Evolutionary conservation across 1,284 basidiomycete genomes (phyloP), one percentile per base, ranked within the genome.

Genomic region (Cutaneotrichosporon cavernicola): DNA sequence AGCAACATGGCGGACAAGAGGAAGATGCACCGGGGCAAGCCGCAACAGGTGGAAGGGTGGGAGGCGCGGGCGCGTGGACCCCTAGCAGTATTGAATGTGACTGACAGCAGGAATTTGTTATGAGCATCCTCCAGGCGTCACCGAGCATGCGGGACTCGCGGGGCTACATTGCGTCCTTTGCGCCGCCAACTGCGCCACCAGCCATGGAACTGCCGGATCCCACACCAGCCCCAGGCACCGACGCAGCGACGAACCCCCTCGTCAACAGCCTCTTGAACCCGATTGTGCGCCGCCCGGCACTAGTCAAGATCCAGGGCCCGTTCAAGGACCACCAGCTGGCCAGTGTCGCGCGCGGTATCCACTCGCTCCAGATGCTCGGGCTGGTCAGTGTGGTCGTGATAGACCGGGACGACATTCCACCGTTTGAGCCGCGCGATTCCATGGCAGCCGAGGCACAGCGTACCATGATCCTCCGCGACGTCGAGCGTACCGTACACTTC

Each of bases 221-320:
- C 55, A 46, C 72, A 66, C 61, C 58, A 59, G 53, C 67, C 71
- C 56, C 65, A 59, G 60, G 58, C 51, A 14, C 61, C 0, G 64
- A 55, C 13, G 64, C 51, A 13, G 71, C 67, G n/a, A 68, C 70
- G 73, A 88, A 85, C 70, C 85, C 85, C 2, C 84, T 94, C 66
- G 84, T 93, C 63, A 85, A 88, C 13, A 89, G 89, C n/a, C 89
- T 97, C 62, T 83, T 97, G 30, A 86, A 93, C 75, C 92, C 92
- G 5, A 86, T 92, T 57, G 58, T 76, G 13, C 76, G 74, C 46
- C 85, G 78, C 14, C 76, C 80, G 1, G 94, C 94, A 1, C 87
- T 99, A 10, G 95, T 99, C 76, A 99, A 99, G 80, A 84, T 99
- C 14, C 97, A 99, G 80, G 93, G 96, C 4, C 97, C 97, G 0